A percentile compares a stretch with the other conserved stretches of the same genome.
Evolutionary conservation across 306 rosid genomes (phyloP).

Genomic region (Potentilla sterilis): DNA sequence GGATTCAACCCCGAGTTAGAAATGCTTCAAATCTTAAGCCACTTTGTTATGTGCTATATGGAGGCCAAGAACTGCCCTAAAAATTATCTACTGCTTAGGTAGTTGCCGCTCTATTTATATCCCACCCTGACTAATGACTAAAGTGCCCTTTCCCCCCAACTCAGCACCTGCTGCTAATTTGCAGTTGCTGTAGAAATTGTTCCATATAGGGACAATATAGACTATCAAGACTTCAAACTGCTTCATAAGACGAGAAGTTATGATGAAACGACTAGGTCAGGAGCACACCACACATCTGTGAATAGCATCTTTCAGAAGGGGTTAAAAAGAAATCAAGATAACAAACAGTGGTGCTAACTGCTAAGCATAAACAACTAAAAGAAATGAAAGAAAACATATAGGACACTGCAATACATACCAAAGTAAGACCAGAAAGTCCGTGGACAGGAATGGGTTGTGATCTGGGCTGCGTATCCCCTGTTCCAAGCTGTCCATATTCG

Average conservation of each 20-base stretch:
- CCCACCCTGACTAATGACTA: not conserved
- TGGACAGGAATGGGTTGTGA: slow-evolving; percentile 93
- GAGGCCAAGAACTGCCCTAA: not conserved
- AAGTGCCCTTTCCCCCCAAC: not conserved
- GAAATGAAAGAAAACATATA: slow-evolving; percentile 4
- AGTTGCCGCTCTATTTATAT: not conserved
- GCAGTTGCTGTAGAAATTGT: not conserved
- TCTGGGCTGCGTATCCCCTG: slow-evolving; percentile 99
- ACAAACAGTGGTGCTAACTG: not conserved
- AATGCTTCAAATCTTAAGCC: not conserved
- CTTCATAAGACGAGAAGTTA: not conserved
- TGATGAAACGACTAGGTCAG: not conserved
- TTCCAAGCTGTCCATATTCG: slow-evolving; percentile 98
- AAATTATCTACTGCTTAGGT: not conserved
- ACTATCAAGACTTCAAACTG: not conserved
- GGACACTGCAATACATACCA: slow-evolving; percentile 53
- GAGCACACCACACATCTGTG: not conserved
- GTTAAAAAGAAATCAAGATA: not conserved
- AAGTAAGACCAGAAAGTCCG: slow-evolving; percentile 79
- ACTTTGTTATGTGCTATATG: not conserved
- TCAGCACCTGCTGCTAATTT: not conserved
- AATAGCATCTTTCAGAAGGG: not conserved
- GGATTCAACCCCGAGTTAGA: not conserved
- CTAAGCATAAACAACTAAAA: not conserved
- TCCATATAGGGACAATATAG: not conserved